These are phyloP conservation scores for Scytalidium lignicola DNA, from an alignment of 2,329 filamentous ascomycete species.

Conservation along the genomic window DNA sequence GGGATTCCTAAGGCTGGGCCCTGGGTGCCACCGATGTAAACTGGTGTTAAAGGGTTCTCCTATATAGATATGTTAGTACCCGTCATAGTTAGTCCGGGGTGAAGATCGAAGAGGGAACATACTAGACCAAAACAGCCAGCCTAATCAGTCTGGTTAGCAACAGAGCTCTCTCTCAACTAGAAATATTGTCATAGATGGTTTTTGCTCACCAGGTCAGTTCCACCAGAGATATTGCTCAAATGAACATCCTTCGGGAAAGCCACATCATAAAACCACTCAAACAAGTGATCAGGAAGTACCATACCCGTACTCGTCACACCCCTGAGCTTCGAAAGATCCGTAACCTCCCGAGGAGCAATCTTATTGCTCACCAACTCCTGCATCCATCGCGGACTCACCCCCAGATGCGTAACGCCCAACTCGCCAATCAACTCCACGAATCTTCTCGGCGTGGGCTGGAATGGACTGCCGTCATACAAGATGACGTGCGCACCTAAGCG, in stretches of 20 bases:
- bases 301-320: constrained; percentile 71
- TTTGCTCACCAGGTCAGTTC: constrained; percentile 70
- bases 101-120: constrained; percentile 59
- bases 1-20: constrained; percentile 47
- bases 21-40: constrained; percentile 55
- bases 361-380: constrained; percentile 63
- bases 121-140: constrained; percentile 56
- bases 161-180: background rate
- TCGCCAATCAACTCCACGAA: constrained; percentile 59
- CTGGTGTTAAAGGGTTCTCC: constrained; percentile 64
- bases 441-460: constrained; percentile 60
- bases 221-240: constrained; percentile 69
- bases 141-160: constrained; percentile 3
- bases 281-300: constrained; percentile 71
- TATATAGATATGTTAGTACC: constrained; percentile 17
- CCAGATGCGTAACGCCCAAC: constrained; percentile 65
- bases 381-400: constrained; percentile 72
- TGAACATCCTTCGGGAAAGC: constrained; percentile 63
- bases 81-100: background rate
- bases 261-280: constrained; percentile 71
- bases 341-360: constrained; percentile 53
- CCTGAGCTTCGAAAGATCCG: constrained; percentile 54
- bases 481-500: constrained; percentile 56
- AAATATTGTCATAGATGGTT: background rate
- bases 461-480: constrained; percentile 81